phyloP scores from a whole-genome alignment of 371 early-diverging fungal species.

The Rhizopus stolonifer region DNA sequence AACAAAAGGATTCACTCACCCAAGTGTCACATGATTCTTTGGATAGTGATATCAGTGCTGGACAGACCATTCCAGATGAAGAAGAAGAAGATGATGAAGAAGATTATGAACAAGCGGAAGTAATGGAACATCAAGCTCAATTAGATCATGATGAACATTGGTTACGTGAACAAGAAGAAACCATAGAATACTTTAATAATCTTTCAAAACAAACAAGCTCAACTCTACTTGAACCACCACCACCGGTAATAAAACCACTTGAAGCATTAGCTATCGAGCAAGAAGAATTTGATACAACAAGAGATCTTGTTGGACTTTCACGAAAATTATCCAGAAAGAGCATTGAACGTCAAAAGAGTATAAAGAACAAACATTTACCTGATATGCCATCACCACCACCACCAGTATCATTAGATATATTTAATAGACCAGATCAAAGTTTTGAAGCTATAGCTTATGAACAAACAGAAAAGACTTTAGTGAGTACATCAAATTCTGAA shows the following conservation, averaged over 20 bases:
- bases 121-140: constrained; percentile 13
- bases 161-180: constrained; percentile 25
- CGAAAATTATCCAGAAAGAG: constrained; percentile 27
- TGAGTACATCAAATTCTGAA: too few relatives aligned
- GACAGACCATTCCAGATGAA: constrained; percentile 21
- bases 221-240: constrained; percentile 1
- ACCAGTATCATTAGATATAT: background rate
- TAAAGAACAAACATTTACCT: constrained; percentile 18
- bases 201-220: background rate
- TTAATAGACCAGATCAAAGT: constrained; percentile 1
- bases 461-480: constrained; percentile 9
- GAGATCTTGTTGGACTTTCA: constrained; percentile 21
- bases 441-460: constrained; percentile 44
- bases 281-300: constrained; percentile 20
- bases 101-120: background rate
- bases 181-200: constrained; percentile 18
- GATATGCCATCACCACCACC: too few relatives aligned
- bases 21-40: constrained; percentile 32
- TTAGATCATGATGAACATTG: constrained; percentile 17
- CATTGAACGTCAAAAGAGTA: constrained; percentile 29
- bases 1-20: too few relatives aligned
- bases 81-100: constrained; percentile 9
- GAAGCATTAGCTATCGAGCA: constrained; percentile 22
- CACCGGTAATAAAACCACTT: background rate
- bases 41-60: constrained; percentile 28